Evolutionary conservation across 257 asterid species (phyloP).

Genomic region (Dorcoceras hygrometricum): DNA sequence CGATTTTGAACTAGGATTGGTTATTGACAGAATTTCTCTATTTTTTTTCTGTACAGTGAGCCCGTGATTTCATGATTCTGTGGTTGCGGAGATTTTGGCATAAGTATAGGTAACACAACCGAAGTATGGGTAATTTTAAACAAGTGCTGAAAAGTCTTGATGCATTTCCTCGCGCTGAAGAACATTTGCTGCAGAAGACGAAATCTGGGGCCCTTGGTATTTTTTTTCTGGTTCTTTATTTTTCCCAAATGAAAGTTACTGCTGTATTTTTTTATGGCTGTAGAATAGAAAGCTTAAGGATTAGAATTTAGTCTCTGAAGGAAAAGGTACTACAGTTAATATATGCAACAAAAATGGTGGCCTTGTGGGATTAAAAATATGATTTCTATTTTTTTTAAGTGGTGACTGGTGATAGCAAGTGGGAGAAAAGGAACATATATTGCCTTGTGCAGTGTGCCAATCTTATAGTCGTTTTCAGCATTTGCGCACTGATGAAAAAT

Average conservation of each 20-base stretch:
- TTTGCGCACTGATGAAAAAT: slow-evolving; percentile 8
- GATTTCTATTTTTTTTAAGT: neutral
- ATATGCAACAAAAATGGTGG: neutral
- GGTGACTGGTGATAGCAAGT: slow-evolving; percentile 2
- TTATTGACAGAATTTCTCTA: neutral
- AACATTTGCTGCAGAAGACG: slow-evolving; percentile 84
- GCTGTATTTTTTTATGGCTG: slow-evolving; percentile 10
- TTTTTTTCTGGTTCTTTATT: neutral
- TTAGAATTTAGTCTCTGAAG: slow-evolving; percentile 1
- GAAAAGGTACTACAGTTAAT: neutral
- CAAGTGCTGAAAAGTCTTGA: slow-evolving; percentile 72
- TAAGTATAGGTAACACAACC: neutral
- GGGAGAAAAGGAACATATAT: slow-evolving; percentile 1
- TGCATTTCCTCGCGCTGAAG: slow-evolving; percentile 97
- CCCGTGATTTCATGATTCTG: neutral
- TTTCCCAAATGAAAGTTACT: neutral
- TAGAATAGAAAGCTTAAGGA: neutral
- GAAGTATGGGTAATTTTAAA: slow-evolving; percentile 72
- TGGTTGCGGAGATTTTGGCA: neutral
- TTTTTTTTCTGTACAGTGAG: neutral
- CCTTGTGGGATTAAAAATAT: neutral
- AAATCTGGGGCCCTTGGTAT: slow-evolving; percentile 95
- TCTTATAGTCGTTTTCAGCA: slow-evolving; percentile 12
- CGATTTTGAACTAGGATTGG: neutral
- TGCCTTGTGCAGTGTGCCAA: slow-evolving; percentile 13